phyloP scores from a whole-genome alignment of 169 alveolate species.

The Blepharisma undulans region DNA sequence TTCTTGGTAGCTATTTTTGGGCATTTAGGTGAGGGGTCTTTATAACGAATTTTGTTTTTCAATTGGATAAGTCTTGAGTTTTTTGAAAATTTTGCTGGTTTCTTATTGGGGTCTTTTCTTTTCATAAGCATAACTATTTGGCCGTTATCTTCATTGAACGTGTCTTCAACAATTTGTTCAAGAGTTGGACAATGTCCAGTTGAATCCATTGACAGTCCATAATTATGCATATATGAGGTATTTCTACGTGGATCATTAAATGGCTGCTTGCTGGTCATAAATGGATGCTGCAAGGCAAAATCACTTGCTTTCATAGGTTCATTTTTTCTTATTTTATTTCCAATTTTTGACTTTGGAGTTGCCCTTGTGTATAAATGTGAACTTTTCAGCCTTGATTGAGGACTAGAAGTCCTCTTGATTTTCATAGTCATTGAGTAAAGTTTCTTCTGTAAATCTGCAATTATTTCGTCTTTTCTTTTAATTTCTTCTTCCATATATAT shows the following conservation, averaged over 20 bases:
- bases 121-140: background rate
- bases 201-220: background rate
- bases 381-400: background rate
- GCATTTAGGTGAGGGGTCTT: background rate
- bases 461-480: background rate
- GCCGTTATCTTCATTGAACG: background rate
- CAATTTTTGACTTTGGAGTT: background rate
- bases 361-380: background rate
- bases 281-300: background rate
- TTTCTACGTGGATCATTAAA: background rate
- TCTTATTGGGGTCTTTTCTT: background rate
- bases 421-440: background rate
- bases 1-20: background rate
- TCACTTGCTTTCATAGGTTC: background rate
- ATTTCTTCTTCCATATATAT: background rate
- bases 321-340: background rate
- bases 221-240: background rate
- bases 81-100: background rate
- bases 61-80: background rate
- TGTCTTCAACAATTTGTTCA: background rate
- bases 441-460: background rate
- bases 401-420: background rate
- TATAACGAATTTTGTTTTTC: background rate
- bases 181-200: background rate
- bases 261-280: background rate